A percentile compares a stretch with the other conserved stretches of the same genome.
phyloP scores from a whole-genome alignment of 2,329 filamentous ascomycete species.

The Lecanosticta acicola region DNA sequence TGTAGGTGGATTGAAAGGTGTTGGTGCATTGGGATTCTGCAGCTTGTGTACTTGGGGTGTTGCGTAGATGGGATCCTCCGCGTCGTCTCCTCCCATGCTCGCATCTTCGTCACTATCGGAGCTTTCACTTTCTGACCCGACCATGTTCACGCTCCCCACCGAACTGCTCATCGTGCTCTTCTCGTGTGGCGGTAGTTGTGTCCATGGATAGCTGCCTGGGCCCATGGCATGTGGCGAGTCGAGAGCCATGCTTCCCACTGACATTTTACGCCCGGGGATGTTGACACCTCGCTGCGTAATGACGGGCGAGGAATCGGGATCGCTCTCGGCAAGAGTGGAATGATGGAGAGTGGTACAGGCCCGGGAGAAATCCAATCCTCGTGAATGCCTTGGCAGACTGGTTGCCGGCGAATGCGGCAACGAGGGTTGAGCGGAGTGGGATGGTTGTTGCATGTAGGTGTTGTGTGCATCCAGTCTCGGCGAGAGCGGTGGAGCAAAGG shows the following conservation, averaged over 20 bases:
- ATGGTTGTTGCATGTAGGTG: conserved; percentile 57
- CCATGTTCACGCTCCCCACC: conserved; percentile 70
- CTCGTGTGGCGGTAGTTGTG: conserved; percentile 45
- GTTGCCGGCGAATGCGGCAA: conserved; percentile 62
- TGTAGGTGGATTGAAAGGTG: conserved; percentile 38
- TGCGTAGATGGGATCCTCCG: conserved; percentile 66
- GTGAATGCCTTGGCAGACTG: conserved; percentile 79
- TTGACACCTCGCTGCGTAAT: conserved; percentile 63
- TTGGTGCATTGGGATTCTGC: conserved; percentile 43
- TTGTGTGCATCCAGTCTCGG: conserved; percentile 81
- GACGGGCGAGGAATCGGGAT: conserved; percentile 84
- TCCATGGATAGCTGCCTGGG: conserved; percentile 18
- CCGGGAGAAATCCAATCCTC: conserved; percentile 86
- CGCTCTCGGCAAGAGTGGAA: conserved; percentile 82
- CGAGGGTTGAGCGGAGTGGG: neutral
- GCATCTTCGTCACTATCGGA: conserved; percentile 55
- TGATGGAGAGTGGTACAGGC: conserved; percentile 93
- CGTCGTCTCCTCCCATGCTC: conserved; percentile 44
- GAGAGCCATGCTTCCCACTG: conserved; percentile 37
- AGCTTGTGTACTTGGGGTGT: conserved; percentile 71
- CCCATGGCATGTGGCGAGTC: conserved; percentile 58
- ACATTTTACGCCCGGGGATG: conserved; percentile 49
- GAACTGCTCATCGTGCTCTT: conserved; percentile 72
- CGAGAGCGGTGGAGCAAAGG: conserved; percentile 60
- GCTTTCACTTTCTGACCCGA: conserved; percentile 73